A percentile compares a stretch with the other conserved stretches of the same genome.
These are phyloP conservation scores for Cunninghamia lanceolata DNA, from an alignment of 75 land plant genomes.

Conservation along the genomic window DNA sequence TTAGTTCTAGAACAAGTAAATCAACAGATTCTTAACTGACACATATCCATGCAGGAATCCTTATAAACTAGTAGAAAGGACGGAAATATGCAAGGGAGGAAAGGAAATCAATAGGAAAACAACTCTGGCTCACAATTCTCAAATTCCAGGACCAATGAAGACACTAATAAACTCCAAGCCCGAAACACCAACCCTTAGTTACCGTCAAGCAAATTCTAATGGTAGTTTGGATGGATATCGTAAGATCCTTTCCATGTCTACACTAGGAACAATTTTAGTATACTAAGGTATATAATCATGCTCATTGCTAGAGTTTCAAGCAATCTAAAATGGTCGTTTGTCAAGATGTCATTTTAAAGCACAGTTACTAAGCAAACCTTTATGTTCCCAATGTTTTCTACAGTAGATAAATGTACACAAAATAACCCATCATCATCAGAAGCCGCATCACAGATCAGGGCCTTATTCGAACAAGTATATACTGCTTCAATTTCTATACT, in stretches of 20 bases:
- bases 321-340: no score
- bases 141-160: not conserved
- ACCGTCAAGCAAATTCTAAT: not conserved
- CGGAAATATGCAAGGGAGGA: slow-evolving; percentile 55
- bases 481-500: not conserved
- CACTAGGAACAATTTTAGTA: no score
- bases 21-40: not conserved
- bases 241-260: no score
- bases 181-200: not conserved
- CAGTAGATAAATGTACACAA: no score
- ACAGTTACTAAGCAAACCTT: no score
- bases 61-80: slow-evolving; percentile 70
- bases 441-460: slow-evolving; percentile 26
- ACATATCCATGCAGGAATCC: slow-evolving; percentile 19
- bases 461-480: slow-evolving; percentile 30
- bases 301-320: no score
- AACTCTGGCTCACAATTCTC: slow-evolving; percentile 19
- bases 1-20: not conserved
- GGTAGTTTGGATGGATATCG: no score
- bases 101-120: slow-evolving; percentile 26
- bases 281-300: no score
- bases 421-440: not conserved
- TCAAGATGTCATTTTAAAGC: no score
- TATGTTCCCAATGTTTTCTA: no score
- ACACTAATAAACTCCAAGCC: not conserved